Conservation (phyloP, 345 rosid species). For the Populus ilicifolia region DNA sequence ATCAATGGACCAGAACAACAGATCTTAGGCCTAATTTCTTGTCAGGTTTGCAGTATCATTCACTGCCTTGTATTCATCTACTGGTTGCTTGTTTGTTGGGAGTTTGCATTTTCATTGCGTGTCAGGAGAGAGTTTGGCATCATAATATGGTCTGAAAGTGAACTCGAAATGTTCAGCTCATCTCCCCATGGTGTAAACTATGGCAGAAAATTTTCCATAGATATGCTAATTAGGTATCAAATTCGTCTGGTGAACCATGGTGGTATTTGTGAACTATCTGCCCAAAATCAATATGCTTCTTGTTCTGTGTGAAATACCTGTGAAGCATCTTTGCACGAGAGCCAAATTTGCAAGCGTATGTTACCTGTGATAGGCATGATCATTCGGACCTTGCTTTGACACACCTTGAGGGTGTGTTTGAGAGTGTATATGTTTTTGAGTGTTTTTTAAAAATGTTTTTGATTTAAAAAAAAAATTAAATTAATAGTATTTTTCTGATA, state of each 20-base stretch:
- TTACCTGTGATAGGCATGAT: not conserved
- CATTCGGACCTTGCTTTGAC: not conserved
- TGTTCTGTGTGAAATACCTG: not conserved
- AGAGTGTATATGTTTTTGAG: no score
- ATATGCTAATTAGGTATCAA: not conserved
- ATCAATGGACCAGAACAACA: constrained; percentile 10
- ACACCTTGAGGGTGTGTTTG: no score
- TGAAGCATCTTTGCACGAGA: not conserved
- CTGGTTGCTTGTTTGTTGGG: not conserved
- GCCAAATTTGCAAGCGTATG: not conserved
- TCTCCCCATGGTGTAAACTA: not conserved
- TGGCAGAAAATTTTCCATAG: not conserved
- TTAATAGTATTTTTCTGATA: no score
- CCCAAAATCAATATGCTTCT: not conserved
- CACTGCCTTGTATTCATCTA: not conserved
- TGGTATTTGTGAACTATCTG: not conserved
- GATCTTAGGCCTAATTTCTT: constrained; percentile 14
- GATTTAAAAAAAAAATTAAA: no score
- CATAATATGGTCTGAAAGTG: not conserved
- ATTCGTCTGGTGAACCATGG: not conserved
- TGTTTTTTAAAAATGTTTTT: no score
- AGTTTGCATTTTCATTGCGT: not conserved
- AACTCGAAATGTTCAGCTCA: not conserved
- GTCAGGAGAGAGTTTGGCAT: not conserved
- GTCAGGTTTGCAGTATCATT: constrained; percentile 1